Evolutionary conservation across 768 basidiomycete species (phyloP), one percentile per base, ranked within the genome.

Genomic region (Crucibulum laeve): DNA sequence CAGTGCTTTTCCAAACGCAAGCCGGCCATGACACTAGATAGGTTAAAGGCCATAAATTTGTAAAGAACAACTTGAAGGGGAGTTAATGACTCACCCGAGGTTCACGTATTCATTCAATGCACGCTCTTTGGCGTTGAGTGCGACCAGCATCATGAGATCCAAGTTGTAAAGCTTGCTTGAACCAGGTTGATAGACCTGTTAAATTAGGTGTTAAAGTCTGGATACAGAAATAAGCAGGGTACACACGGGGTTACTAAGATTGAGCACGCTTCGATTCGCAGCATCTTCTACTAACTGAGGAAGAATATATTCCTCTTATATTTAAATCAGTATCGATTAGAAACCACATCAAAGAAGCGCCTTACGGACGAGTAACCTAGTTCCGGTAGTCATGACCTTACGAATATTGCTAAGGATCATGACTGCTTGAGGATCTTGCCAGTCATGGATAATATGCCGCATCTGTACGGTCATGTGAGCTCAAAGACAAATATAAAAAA

Each of bases 391-490:
- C 40, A 42, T 42, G 10, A 42, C 40, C n/a, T 42, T 26, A 22
- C 40, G 40, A 10, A 42, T 42, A 23, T 42, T 42, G 10, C 26
- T 8, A 7, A 42, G 40, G 15, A 42, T n/a, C 3, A 32, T 14
- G 6, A 22, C 13, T 15, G 40, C 7, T 30, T 42, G 15, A 10
- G 8, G 10, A 42, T 42, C 40, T 17, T 19, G 40, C 40, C 40
- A 42, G 28, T 42, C 32, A 21, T 42, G 40, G 15, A 42, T 42
- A 19, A 42, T 23, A 19, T 42, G 40, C 13, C 40, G 40, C 13
- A 32, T 14, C 40, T 42, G 26, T 14, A 30, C 7, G 10, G 36
- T 21, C 7, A 7, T 21, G 13, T 7, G 13, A 32, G 28, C 28
- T 8, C 35, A 2, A 30, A 21, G 24, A 19, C 18, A n/a, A 34